Base-by-base conservation (phyloP, 345 rosid species). In the Luvunga scandens region DNA sequence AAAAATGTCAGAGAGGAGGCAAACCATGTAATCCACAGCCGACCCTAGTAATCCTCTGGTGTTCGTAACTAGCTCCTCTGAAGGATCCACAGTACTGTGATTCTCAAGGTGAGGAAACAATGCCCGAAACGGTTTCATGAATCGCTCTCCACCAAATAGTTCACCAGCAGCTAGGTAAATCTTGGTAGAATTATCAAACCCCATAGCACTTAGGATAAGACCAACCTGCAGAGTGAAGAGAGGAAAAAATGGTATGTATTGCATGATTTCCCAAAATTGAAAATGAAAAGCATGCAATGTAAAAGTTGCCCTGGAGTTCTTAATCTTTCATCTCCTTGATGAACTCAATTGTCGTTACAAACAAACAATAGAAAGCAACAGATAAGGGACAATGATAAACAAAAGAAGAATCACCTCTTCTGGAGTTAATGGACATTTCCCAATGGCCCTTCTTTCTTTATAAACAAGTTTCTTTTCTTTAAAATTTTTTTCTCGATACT, bases 11-110 rank as follows among this genome's bases (percentile, higher is more conserved):
- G 98, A 92, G 33, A 94, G 97, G 34, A 97, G 93, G 85, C 99
- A 94, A 66, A 97, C 98, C 98, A 97, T 94, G 88, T 97, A 97
- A 93, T 97, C 99, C 74, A 97, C 99, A 72, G 98, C 99, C 69
- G 99, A 97, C 53, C 99, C 99, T 81, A 93, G 62, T 79, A 97
- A 85, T 24, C 99, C 99, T 39, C 62, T 89, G 48, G 87, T 82
- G 75, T 89, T 90, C 34, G 88, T 77, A 68, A 83, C 83, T 19
- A 91, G 87, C 76, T 97, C 99, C 84, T 91, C 99, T 0, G 90
- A 82, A 21, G 91, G 72, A 68, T 90, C 95, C 50, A 97, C 95
- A 12, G 98, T 90, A 85, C 97, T 96, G 81, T 96, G 98, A 87
- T 94, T 96, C 80, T 92, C 95, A 19, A 96, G 97, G 81, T 78